A percentile compares a stretch with the other conserved stretches of the same genome.
Evolutionary conservation across 345 rosid species (phyloP).

Genomic region (Gossypium bickii): DNA sequence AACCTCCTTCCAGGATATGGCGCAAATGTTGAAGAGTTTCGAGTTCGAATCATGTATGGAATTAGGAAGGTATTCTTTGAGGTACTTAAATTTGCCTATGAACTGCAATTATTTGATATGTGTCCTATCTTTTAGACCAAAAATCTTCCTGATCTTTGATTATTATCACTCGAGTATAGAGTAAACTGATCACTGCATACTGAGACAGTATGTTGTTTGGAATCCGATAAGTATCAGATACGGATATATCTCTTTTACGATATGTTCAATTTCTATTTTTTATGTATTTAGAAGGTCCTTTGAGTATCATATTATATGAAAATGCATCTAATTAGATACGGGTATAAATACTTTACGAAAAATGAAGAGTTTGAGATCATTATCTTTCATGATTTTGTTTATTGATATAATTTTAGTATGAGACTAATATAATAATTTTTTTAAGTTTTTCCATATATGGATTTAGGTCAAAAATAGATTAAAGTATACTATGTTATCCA

Average conservation of each 20-base stretch:
- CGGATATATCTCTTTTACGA: background rate
- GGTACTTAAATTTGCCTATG: conserved; percentile 26
- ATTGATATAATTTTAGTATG: too few relatives aligned
- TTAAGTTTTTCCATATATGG: too few relatives aligned
- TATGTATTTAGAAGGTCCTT: too few relatives aligned
- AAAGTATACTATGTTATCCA: too few relatives aligned
- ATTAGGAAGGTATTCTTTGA: conserved; percentile 28
- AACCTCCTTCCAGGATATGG: conserved; percentile 7
- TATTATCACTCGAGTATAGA: background rate
- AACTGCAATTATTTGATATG: background rate
- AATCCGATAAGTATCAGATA: background rate
- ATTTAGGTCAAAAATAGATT: too few relatives aligned
- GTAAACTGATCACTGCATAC: background rate
- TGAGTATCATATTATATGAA: too few relatives aligned
- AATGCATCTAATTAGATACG: too few relatives aligned
- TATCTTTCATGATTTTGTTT: too few relatives aligned
- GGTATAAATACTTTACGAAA: too few relatives aligned
- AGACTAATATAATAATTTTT: too few relatives aligned
- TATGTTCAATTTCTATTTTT: background rate
- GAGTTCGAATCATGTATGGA: conserved; percentile 29
- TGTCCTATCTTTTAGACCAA: background rate
- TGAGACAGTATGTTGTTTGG: background rate
- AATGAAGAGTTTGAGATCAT: too few relatives aligned
- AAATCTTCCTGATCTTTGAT: background rate
- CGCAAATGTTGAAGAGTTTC: conserved; percentile 29